phyloP scores from a whole-genome alignment of 1,139 yeast species.

The Blastobotrys aristatus region DNA sequence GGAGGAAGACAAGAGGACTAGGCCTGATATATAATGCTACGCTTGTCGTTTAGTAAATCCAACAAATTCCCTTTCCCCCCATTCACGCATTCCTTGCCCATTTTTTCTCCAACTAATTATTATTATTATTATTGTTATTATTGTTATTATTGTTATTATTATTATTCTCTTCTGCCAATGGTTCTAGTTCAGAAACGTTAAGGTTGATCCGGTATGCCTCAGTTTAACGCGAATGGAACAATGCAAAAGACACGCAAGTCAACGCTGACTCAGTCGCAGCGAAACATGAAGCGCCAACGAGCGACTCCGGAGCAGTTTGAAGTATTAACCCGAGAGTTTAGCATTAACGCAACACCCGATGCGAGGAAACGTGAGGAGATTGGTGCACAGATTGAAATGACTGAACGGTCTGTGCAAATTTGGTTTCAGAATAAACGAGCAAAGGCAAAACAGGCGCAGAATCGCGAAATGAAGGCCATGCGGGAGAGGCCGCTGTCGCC shows the following conservation, averaged over 20 bases:
- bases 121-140: too few species aligned
- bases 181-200: too few species aligned
- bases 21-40: too few species aligned
- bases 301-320: constrained; percentile 85
- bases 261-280: constrained; percentile 39
- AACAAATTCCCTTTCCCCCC: too few species aligned
- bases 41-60: too few species aligned
- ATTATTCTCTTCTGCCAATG: too few species aligned
- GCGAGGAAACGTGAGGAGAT: constrained; percentile 57
- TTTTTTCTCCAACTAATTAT: too few species aligned
- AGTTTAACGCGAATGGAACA: neutral
- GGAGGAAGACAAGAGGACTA: too few species aligned
- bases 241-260: constrained; percentile 22
- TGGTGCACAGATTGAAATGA: constrained; percentile 74
- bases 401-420: constrained; percentile 85
- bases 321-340: constrained; percentile 64
- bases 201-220: too few species aligned
- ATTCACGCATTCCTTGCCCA: too few species aligned
- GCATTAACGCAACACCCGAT: constrained; percentile 52
- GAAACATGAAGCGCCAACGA: constrained; percentile 38
- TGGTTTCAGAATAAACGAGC: constrained; percentile 96
- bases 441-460: constrained; percentile 50
- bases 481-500: neutral
- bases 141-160: too few species aligned
- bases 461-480: neutral